Conservation (phyloP, 768 basidiomycete species). For the Roridomyces roridus region DNA sequence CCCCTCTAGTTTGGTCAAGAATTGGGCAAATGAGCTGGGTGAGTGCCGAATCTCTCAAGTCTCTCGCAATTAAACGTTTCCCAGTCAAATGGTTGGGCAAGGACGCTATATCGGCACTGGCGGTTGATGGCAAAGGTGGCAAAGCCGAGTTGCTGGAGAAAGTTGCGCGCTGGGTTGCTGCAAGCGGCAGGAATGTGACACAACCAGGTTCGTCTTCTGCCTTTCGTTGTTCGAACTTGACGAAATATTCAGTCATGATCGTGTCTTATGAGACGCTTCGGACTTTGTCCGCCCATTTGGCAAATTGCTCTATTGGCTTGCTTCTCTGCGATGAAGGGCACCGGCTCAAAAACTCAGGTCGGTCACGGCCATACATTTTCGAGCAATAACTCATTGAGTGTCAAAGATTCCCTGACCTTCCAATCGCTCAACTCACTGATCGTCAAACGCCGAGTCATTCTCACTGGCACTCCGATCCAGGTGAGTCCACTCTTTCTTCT, state of each 20-base stretch:
- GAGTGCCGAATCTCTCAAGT: slow-evolving; percentile 30
- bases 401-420: slow-evolving; percentile 84
- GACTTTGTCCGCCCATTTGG: slow-evolving; percentile 76
- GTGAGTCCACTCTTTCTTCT: slow-evolving; percentile 37
- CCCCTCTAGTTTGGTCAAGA: slow-evolving; percentile 95
- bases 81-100: slow-evolving; percentile 96
- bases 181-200: slow-evolving; percentile 87
- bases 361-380: slow-evolving; percentile 27
- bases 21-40: slow-evolving; percentile 98
- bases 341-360: slow-evolving; percentile 93
- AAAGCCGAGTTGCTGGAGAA: slow-evolving; percentile 80
- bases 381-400: neutral
- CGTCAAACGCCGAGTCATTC: slow-evolving; percentile 89
- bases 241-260: slow-evolving; percentile 81
- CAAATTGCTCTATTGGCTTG: slow-evolving; percentile 83
- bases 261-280: slow-evolving; percentile 97
- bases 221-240: neutral
- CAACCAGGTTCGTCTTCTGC: slow-evolving; percentile 75
- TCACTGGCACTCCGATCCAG: slow-evolving; percentile 94
- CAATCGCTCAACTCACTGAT: slow-evolving; percentile 82
- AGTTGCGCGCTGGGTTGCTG: slow-evolving; percentile 89
- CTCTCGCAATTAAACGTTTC: neutral
- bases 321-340: slow-evolving; percentile 98
- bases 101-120: slow-evolving; percentile 80
- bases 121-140: slow-evolving; percentile 91